Percentiles rank a stretch among this genome's conserved stretches.
Evolutionary conservation across 2,329 filamentous ascomycete genomes (phyloP).

Genomic region (Aureobasidium sp.): DNA sequence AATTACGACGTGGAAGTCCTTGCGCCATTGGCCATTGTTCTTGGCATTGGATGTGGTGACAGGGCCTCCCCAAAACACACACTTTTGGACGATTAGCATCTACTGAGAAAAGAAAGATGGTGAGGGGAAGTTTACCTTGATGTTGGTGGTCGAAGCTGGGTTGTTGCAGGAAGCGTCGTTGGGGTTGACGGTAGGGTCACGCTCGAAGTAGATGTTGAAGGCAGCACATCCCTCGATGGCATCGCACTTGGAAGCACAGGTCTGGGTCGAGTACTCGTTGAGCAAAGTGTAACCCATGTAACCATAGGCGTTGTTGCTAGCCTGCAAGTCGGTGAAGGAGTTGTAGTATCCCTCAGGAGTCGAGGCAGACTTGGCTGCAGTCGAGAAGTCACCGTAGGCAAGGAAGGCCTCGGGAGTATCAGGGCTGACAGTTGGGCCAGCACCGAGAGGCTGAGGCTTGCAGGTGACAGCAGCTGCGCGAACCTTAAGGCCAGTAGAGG

Average conservation of each 20-base stretch:
- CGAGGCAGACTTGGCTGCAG: conserved; percentile 14
- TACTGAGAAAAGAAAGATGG: too few species aligned
- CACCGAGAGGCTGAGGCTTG: conserved; percentile 2
- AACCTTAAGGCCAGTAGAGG: background rate
- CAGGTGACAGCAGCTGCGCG: background rate
- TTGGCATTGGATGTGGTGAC: conserved; percentile 13
- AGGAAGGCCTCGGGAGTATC: conserved; percentile 17
- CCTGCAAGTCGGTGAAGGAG: conserved; percentile 16
- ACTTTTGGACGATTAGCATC: background rate
- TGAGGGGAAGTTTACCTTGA: conserved; percentile 13
- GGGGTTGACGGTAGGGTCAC: conserved; percentile 16
- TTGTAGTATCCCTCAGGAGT: conserved; percentile 16
- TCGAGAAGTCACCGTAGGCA: conserved; percentile 14
- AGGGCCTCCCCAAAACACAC: conserved; percentile 15
- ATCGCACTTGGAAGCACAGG: conserved; percentile 13
- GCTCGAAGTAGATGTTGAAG: conserved; percentile 16
- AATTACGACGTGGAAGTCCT: conserved; percentile 24
- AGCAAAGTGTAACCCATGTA: conserved; percentile 16
- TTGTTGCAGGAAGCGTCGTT: conserved; percentile 14
- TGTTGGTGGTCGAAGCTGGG: conserved; percentile 14
- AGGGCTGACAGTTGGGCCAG: background rate
- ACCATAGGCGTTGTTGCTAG: conserved; percentile 15
- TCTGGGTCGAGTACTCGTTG: conserved; percentile 8
- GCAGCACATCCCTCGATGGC: conserved; percentile 11
- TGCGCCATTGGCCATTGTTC: conserved; percentile 16